A percentile compares a stretch with the other conserved stretches of the same genome.
phyloP scores from a whole-genome alignment of 208 protist species.

The Crithidia bombi region DNA sequence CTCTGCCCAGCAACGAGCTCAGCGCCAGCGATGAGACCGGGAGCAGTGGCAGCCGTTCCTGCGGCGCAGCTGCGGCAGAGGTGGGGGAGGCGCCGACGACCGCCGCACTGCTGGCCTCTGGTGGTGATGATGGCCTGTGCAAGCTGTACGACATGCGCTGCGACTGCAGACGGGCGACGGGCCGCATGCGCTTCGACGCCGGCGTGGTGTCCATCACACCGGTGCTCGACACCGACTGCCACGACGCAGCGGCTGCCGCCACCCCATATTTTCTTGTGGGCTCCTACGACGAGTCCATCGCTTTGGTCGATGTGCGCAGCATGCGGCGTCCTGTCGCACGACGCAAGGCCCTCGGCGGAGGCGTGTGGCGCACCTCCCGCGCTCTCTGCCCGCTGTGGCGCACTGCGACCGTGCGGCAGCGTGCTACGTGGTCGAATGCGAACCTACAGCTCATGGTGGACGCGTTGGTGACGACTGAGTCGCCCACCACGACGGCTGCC shows the following conservation, averaged over 20 bases:
- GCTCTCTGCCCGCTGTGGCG: conserved; percentile 37
- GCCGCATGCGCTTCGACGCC: conserved; percentile 57
- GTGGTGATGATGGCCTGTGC: conserved; percentile 81
- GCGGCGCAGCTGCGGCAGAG: background rate
- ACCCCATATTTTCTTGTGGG: conserved; percentile 74
- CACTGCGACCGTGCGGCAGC: background rate
- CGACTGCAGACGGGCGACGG: conserved; percentile 24
- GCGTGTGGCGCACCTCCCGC: conserved; percentile 79
- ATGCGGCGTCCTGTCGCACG: conserved; percentile 50
- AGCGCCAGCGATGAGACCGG: background rate
- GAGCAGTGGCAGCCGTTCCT: too few species aligned
- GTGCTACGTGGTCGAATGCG: background rate
- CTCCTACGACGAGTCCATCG: conserved; percentile 82
- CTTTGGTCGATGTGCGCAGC: conserved; percentile 67
- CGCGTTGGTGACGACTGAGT: background rate
- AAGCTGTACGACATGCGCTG: conserved; percentile 64
- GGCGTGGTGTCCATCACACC: conserved; percentile 83
- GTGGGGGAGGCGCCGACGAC: conserved; percentile 3
- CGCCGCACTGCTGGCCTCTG: conserved; percentile 48
- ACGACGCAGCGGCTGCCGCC: conserved; percentile 1
- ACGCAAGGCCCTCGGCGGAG: conserved; percentile 58
- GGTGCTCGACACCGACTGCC: conserved; percentile 36
- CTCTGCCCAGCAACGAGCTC: background rate
- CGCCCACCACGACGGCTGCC: background rate
- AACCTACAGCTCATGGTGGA: conserved; percentile 17